Evolutionary conservation across 805 yeast genomes (phyloP).

Genomic region (Lipomyces lipofer): DNA sequence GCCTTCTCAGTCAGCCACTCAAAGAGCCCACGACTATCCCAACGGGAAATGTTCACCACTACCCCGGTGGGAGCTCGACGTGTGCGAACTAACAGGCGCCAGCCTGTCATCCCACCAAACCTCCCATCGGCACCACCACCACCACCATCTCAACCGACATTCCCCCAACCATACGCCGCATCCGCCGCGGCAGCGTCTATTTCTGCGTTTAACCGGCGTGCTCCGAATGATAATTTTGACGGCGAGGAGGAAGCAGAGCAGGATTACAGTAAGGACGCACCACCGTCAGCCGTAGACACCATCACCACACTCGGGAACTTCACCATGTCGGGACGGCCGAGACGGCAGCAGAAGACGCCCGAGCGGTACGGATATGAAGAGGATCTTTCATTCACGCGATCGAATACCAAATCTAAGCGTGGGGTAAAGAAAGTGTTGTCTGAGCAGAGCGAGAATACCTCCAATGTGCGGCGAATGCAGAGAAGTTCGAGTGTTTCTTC

Average conservation of each 20-base stretch:
- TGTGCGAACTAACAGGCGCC: constrained; percentile 4
- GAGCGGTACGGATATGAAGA: neutral
- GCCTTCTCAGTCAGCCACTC: no score
- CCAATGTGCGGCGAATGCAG: constrained; percentile 9
- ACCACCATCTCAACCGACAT: neutral
- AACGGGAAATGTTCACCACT: constrained; percentile 10
- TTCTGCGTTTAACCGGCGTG: neutral
- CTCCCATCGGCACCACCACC: constrained; percentile 7
- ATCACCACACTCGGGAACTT: no score
- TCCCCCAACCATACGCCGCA: neutral
- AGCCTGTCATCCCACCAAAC: constrained; percentile 7
- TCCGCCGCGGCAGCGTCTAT: constrained; percentile 5
- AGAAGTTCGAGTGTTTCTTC: constrained; percentile 8
- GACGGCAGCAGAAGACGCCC: neutral
- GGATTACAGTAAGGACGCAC: constrained; percentile 5
- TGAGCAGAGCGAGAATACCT: constrained; percentile 1
- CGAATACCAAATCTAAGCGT: neutral
- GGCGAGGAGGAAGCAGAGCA: neutral
- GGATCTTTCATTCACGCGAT: neutral
- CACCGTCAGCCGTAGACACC: no score
- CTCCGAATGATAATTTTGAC: neutral
- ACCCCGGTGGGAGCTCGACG: constrained; percentile 15
- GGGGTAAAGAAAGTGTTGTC: neutral
- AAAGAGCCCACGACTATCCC: neutral
- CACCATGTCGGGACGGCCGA: constrained; percentile 3